Base-by-base conservation (phyloP, 306 rosid genomes). In the Ziziphus jujuba region DNA sequence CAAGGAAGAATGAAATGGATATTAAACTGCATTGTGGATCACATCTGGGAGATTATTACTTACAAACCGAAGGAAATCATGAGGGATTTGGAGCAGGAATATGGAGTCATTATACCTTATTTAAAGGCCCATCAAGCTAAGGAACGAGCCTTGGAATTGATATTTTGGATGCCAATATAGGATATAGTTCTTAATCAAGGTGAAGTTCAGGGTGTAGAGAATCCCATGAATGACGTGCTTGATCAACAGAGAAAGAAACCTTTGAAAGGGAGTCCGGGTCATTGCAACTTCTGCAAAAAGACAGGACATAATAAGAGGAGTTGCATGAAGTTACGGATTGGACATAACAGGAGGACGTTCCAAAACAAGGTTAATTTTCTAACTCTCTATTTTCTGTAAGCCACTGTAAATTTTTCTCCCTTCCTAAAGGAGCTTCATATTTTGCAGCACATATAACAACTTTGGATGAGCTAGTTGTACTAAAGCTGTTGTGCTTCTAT, bases 1-100 rank as follows among this genome's bases (percentile, higher is more conserved):
- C 71, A 52, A 66, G 61, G 49, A 66, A 52, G 19, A 13, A 66
- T 66, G 71, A 51, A 66, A 53, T 51, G 71, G 60, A 66, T 66
- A 43, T 66, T 66, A 51, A 51, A 38, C 36, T 66, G 71, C 34
- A 66, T 51, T 2, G 7, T 66, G 59, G 60, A 50, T 10, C 59
- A 61, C n/a, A 19, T 63, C 55, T 31, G 44, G 24, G 67, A 43
- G 15, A 63, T 44, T 22, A 25, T 24, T 13, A 44, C 23, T 20
- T 63, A 63, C 67, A 63, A 63, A 63, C 67, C 67, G 0, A 63
- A 63, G 36, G 55, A 63, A 28, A 63, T 63, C 19, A 63, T 63
- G 67, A 63, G 54, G 56, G 67, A 63, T 40, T 19, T 63, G 21
- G 56, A 45, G 54, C 54, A 44, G 23, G 67, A 63, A 45, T 47